Evolutionary conservation across 768 basidiomycete species (phyloP).

Genomic region (Lyophyllum atratum): DNA sequence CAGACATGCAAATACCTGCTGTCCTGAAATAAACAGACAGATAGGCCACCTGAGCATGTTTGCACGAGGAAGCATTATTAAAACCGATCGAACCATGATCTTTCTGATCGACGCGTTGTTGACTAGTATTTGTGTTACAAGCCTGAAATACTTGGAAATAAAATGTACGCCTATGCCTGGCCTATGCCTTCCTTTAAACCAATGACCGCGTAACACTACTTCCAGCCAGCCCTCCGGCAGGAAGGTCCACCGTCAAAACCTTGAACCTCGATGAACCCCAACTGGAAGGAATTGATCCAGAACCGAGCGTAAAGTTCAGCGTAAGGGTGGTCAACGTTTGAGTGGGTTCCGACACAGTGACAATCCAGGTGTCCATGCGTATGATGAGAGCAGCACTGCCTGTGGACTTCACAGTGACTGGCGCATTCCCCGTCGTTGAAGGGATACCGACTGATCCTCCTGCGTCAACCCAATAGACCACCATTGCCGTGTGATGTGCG

Average conservation of each 20-base stretch:
- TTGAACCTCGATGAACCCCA: constrained; percentile 28
- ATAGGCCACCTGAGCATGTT: not conserved
- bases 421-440: constrained; percentile 19
- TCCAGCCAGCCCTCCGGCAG: constrained; percentile 26
- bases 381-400: constrained; percentile 50
- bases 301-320: constrained; percentile 25
- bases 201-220: constrained; percentile 23
- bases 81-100: no score
- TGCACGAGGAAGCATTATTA: no score
- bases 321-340: constrained; percentile 32
- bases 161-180: no score
- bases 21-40: not conserved
- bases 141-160: no score
- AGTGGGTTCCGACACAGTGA: constrained; percentile 61
- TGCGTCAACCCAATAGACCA: constrained; percentile 54
- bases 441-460: constrained; percentile 48
- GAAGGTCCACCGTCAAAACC: constrained; percentile 21
- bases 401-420: constrained; percentile 37
- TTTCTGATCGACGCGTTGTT: no score
- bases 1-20: not conserved
- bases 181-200: no score
- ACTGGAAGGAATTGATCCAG: constrained; percentile 4
- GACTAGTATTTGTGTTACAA: no score
- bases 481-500: constrained; percentile 37
- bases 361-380: constrained; percentile 34